Evolutionary conservation across 108 stramenopile genomes (phyloP), one percentile per base, ranked within the genome.

Genomic region (Conticribra weissflogii): DNA sequence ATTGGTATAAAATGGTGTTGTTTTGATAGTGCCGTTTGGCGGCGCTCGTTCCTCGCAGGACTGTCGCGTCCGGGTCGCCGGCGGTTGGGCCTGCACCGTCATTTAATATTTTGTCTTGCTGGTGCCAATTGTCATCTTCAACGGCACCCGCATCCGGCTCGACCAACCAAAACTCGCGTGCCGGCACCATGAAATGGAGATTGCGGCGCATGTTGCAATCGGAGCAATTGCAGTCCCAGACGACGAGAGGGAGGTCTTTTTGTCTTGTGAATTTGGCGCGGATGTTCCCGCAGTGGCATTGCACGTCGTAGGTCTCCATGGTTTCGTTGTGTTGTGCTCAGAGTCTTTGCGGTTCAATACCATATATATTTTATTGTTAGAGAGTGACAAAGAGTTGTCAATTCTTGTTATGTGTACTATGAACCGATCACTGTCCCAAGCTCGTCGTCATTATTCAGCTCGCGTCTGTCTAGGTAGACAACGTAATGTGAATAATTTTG

Each of bases 181-280:
- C 54, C 0, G 72, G 72, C 4, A 73, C 46, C 45, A 81, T 66
- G 27, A 81, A 81, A 57, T 81, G 80, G 29, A 62, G 14, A 51
- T 81, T 81, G 17, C 69, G 23, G 32, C 68, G 56, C 73, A 81
- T 74, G 1, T 21, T 0, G 22, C 80, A 81, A 48, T 74, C 61
- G n/a, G 66, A 62, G 68, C 80, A 81, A 70, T 81, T 81, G 61
- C 80, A 81, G 58, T 74, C 54, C 74, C 63, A 65, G 7, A 65
- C 18, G 12, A 32, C 53, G 18, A 65, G 25, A 0, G 49, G 51
- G 1, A 16, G 50, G 24, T 52, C 15, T 14, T 34, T 65, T 21
- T 65, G 31, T 1, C 63, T 49, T 23, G 51, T n/a, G 51, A 65
- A 65, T 22, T 51, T 34, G 2, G 63, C 63, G 33, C 15, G 48